Evolutionary conservation across 768 basidiomycete species (phyloP).

Genomic region (Mycena chlorophos): DNA sequence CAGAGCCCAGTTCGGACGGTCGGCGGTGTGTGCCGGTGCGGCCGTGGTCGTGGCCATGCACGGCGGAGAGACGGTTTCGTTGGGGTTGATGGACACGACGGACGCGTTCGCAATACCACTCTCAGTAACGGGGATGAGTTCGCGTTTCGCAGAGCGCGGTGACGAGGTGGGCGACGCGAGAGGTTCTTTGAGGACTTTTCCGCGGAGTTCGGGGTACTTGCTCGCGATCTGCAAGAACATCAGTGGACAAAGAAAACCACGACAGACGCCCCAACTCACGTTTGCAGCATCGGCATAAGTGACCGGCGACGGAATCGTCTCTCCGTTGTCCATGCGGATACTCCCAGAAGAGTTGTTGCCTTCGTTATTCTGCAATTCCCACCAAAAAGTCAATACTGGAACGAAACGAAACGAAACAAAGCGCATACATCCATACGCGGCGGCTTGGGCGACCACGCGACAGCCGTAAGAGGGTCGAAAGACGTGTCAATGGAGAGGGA

Average conservation of each 20-base stretch:
- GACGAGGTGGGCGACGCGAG: conserved; percentile 24
- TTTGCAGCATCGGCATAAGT: conserved; percentile 45
- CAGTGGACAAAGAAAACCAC: not conserved
- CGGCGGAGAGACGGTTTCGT: not conserved
- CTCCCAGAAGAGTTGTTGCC: not conserved
- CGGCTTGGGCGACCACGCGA: not conserved
- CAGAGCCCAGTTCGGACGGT: conserved; percentile 38
- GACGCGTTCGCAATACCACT: not conserved
- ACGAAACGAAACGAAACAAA: not conserved
- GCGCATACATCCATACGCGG: not conserved
- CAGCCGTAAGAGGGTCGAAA: conserved; percentile 1
- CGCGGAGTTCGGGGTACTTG: conserved; percentile 35
- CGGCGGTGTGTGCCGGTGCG: conserved; percentile 27
- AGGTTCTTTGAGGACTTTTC: conserved; percentile 33
- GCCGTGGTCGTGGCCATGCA: not conserved
- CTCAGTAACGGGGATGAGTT: not conserved
- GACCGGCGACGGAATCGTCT: conserved; percentile 25
- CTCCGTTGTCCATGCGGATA: conserved; percentile 5
- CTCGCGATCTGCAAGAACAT: conserved; percentile 31
- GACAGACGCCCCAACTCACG: too few species aligned
- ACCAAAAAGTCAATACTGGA: not conserved
- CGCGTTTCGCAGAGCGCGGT: conserved; percentile 4
- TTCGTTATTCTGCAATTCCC: not conserved
- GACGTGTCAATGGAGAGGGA: conserved; percentile 8
- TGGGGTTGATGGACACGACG: not conserved